These are phyloP conservation scores for Gracilaria gracilis DNA, from an alignment of 23 red algal species.

Conservation along the genomic window DNA sequence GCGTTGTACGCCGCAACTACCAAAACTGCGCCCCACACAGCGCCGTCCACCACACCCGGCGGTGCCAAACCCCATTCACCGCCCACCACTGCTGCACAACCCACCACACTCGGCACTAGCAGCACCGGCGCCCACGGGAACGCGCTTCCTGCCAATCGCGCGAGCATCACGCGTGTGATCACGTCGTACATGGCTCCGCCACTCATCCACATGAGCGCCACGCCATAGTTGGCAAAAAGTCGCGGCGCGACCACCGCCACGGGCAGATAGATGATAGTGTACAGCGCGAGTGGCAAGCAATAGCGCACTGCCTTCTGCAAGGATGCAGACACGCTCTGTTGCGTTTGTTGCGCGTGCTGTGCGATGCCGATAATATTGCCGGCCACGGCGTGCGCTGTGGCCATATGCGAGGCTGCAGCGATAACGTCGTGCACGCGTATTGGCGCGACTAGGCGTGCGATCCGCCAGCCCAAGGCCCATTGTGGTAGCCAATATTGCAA, in stretches of 20 bases:
- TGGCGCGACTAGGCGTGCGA: background rate
- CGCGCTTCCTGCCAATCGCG: conserved; percentile 61
- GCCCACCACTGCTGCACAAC: conserved; percentile 55
- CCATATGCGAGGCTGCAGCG: background rate
- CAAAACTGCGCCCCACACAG: conserved; percentile 17
- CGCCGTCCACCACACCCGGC: background rate
- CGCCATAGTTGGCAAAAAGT: conserved; percentile 5
- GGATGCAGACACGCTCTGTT: background rate
- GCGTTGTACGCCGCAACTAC: conserved; percentile 41
- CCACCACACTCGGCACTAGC: conserved; percentile 33
- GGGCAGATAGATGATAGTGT: conserved; percentile 30
- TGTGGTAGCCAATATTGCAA: background rate
- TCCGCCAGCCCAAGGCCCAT: background rate
- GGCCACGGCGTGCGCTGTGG: conserved; percentile 31
- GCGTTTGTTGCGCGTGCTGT: conserved; percentile 23
- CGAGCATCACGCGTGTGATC: conserved; percentile 84
- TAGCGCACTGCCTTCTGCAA: background rate
- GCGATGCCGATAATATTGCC: conserved; percentile 50
- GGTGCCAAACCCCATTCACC: conserved; percentile 8
- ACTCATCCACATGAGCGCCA: conserved; percentile 67
- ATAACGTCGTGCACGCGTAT: conserved; percentile 6
- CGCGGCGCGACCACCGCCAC: conserved; percentile 62
- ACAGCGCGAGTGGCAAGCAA: conserved; percentile 2
- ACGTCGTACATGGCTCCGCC: conserved; percentile 84
- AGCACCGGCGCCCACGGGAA: conserved; percentile 60